phyloP scores from a whole-genome alignment of 495 filamentous ascomycete species.

The Lentithecium fluviatile region DNA sequence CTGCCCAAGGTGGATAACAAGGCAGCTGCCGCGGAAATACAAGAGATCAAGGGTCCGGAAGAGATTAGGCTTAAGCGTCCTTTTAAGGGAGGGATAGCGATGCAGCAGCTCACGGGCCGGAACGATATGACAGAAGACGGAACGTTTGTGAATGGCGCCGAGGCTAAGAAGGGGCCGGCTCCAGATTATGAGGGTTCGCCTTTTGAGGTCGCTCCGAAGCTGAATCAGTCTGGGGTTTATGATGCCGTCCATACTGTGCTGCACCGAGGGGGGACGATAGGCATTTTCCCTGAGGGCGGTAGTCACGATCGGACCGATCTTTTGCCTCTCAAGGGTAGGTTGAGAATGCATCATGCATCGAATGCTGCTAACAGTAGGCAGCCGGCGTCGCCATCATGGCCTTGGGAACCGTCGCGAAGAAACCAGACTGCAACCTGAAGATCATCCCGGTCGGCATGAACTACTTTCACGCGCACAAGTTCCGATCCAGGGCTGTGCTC shows the following conservation, averaged over 20 bases:
- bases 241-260: conserved; percentile 84
- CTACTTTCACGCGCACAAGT: conserved; percentile 99
- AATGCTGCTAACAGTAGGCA: conserved; percentile 38
- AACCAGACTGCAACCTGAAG: conserved; percentile 86
- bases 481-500: conserved; percentile 91
- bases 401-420: conserved; percentile 82
- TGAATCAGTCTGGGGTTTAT: conserved; percentile 92
- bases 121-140: conserved; percentile 65
- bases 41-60: conserved; percentile 73
- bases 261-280: conserved; percentile 80
- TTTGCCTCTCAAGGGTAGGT: conserved; percentile 79
- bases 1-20: conserved; percentile 78
- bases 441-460: conserved; percentile 99
- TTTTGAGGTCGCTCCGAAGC: conserved; percentile 87
- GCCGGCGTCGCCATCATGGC: conserved; percentile 99
- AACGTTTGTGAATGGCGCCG: conserved; percentile 43
- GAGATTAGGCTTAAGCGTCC: conserved; percentile 84
- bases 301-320: conserved; percentile 95
- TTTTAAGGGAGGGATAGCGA: conserved; percentile 67
- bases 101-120: conserved; percentile 77
- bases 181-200: conserved; percentile 67
- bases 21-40: conserved; percentile 75
- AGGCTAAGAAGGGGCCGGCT: conserved; percentile 28
- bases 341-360: not conserved
- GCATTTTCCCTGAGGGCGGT: conserved; percentile 97